Evolutionary conservation across 768 basidiomycete species (phyloP).

Genomic region (Coprinopsis cinerea): DNA sequence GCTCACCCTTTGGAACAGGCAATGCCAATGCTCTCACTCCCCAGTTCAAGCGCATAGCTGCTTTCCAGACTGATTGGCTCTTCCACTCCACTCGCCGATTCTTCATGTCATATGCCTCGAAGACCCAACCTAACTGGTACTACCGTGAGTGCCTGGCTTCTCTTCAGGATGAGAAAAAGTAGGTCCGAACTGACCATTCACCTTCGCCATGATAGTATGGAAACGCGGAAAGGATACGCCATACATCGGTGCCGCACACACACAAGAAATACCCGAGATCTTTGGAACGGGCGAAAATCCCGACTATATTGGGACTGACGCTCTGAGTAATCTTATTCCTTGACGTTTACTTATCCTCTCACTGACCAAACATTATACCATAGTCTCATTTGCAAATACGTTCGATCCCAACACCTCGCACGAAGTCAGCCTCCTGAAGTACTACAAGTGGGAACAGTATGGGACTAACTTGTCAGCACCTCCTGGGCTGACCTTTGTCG

Average conservation of each 20-base stretch:
- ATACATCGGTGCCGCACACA: neutral
- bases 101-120: constrained; percentile 33
- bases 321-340: neutral
- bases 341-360: neutral
- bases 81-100: constrained; percentile 46
- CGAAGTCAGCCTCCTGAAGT: neutral
- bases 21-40: constrained; percentile 24
- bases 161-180: neutral
- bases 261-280: neutral
- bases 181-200: neutral
- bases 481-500: neutral
- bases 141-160: constrained; percentile 26
- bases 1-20: constrained; percentile 22
- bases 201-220: neutral
- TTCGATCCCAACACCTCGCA: neutral
- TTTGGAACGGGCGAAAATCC: neutral
- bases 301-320: neutral
- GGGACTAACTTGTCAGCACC: neutral
- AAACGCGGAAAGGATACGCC: neutral
- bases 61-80: constrained; percentile 42
- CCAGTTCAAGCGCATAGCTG: constrained; percentile 46
- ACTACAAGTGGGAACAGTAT: neutral
- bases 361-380: no score
- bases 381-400: neutral
- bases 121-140: constrained; percentile 33